These are phyloP conservation scores for Cryptomeria japonica DNA, from an alignment of 75 land plant genomes.

Conservation along the genomic window DNA sequence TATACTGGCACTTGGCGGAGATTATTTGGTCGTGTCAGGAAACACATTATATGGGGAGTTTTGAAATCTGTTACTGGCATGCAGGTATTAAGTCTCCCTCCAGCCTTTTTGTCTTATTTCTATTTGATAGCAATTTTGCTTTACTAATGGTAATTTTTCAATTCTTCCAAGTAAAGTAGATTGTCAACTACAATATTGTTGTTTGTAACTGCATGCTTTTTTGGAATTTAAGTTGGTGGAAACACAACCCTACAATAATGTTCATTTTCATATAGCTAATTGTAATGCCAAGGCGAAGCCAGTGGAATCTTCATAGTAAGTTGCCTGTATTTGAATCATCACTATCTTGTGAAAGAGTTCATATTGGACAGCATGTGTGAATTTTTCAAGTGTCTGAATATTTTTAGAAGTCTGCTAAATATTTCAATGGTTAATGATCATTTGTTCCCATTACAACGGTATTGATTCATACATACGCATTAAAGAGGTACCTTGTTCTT, in stretches of 20 bases:
- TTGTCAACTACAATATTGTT: neutral
- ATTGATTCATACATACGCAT: neutral
- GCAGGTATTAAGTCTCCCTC: constrained; percentile 63
- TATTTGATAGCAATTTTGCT: neutral
- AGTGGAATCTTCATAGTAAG: neutral
- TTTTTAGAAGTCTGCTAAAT: too few relatives aligned
- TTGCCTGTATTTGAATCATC: neutral
- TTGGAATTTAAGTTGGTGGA: neutral
- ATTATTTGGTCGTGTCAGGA: constrained; percentile 87
- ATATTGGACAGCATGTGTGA: neutral
- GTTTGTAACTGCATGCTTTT: neutral
- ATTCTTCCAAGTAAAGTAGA: neutral
- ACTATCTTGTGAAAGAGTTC: neutral
- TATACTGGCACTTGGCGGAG: constrained; percentile 95
- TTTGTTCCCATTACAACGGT: neutral
- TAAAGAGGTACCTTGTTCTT: neutral
- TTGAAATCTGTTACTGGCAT: constrained; percentile 99
- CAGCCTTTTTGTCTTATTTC: neutral
- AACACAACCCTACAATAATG: neutral
- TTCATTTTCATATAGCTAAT: neutral
- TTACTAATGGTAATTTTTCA: neutral
- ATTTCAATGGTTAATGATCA: neutral
- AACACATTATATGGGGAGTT: constrained; percentile 98
- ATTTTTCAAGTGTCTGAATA: neutral
- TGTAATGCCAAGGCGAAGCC: neutral